Evolutionary conservation across 768 basidiomycete genomes (phyloP), one percentile per base, ranked within the genome.

Genomic region (Pisolithus microcarpus): DNA sequence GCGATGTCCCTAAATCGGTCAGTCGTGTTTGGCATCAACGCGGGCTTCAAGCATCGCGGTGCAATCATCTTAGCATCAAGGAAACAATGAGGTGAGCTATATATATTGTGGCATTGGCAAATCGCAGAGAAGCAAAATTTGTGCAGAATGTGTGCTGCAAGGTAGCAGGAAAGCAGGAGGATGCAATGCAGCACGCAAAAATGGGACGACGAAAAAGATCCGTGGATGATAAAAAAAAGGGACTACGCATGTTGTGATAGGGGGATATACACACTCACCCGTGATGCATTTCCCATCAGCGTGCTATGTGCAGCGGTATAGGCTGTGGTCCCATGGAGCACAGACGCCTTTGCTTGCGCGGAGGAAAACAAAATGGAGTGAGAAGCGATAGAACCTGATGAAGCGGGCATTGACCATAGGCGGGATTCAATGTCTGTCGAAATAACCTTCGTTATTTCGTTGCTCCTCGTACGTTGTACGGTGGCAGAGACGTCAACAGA

Each of bases 1-100:
- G 85, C 72, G 15, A 87, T 67, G 18, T 78, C 77, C 30, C 70
- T 65, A 60, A 86, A 84, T 31, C 65, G 69, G 52, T 60, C 52
- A 34, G 48, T 18, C 16, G 62, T 28, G 43, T 48, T 44, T 48
- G 55, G 51, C 38, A 30, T 31, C 21, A 38, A 40, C 30, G 43
- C 46, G 18, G 30, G 36, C 4, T 36, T 36, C 45, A 13, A 26
- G 16, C 18, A 4, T 19, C 23, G 18, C 34, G 34, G 19, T 36
- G 18, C 26, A 28, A 44, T 26, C 26, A 44, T 26, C 23, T n/a
- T 16, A 8, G 21, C 39, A 40, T 18, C 18, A 19, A 40, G 21
- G 23, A 43, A 43, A 24, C 42, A 43, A 26, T 43, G 42, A 21
- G 42, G 42, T 43, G 23, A 43, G 42, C 23, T 15, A 43, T 15